These are phyloP conservation scores for Apophysomyces trapeziformis DNA, from an alignment of 371 early-diverging fungal species.

Conservation along the genomic window DNA sequence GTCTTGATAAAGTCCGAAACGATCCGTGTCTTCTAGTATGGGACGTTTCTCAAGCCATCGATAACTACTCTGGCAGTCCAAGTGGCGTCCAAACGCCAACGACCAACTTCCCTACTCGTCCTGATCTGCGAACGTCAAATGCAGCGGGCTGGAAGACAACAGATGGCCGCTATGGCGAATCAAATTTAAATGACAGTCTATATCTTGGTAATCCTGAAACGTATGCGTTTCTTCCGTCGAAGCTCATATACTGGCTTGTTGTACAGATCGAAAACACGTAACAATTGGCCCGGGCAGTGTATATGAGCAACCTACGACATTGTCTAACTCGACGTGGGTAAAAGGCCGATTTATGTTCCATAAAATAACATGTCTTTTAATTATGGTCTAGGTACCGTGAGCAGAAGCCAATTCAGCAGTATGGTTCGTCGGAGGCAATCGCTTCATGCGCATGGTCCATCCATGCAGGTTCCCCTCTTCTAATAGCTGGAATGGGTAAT, in stretches of 20 bases:
- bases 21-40: slow-evolving; percentile 78
- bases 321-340: not conserved
- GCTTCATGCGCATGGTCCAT: slow-evolving; percentile 77
- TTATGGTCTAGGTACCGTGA: slow-evolving; percentile 28
- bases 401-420: slow-evolving; percentile 63
- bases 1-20: slow-evolving; percentile 77
- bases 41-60: slow-evolving; percentile 67
- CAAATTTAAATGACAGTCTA: not conserved
- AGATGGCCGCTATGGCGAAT: not conserved
- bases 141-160: slow-evolving; percentile 6
- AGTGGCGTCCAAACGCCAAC: slow-evolving; percentile 41
- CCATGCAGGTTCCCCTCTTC: slow-evolving; percentile 47
- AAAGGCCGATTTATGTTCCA: not conserved
- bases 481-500: slow-evolving; percentile 79
- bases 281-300: slow-evolving; percentile 11
- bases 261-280: slow-evolving; percentile 10
- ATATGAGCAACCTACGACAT: slow-evolving; percentile 1
- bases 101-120: slow-evolving; percentile 2
- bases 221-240: too few species aligned
- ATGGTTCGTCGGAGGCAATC: slow-evolving; percentile 74
- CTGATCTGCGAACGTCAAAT: slow-evolving; percentile 22
- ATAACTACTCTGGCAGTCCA: slow-evolving; percentile 34
- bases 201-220: not conserved
- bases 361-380: not conserved
- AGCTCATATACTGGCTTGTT: not conserved